These are phyloP conservation scores for Eucalyptus albens DNA, from an alignment of 345 rosid species.

Conservation along the genomic window DNA sequence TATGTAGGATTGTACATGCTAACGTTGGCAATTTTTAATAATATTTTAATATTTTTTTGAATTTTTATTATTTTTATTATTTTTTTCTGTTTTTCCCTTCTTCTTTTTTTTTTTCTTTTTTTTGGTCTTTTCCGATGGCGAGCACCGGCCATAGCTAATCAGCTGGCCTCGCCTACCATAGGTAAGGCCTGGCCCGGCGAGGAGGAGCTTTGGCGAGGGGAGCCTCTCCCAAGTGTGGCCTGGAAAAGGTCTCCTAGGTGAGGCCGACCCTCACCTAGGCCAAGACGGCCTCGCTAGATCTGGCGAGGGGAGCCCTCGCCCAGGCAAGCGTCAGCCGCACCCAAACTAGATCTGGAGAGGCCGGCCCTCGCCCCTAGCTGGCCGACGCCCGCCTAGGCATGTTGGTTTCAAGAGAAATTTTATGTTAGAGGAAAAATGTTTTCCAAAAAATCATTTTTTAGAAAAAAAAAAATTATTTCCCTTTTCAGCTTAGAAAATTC, in stretches of 20 bases:
- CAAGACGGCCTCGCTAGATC: fast-evolving
- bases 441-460: background rate
- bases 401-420: background rate
- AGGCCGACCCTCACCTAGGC: no score
- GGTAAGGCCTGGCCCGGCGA: fast-evolving
- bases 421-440: background rate
- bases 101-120: no score
- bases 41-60: no score
- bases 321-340: fast-evolving
- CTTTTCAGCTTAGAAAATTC: background rate
- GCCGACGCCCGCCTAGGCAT: fast-evolving
- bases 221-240: no score
- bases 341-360: fast-evolving
- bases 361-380: fast-evolving
- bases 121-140: no score
- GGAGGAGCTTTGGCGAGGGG: no score
- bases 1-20: fast-evolving
- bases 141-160: fast-evolving
- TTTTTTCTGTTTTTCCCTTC: no score
- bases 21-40: fast-evolving
- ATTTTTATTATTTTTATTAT: no score
- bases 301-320: no score
- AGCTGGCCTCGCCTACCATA: fast-evolving
- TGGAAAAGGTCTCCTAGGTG: no score
- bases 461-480: background rate